phyloP scores from a whole-genome alignment of 164 flowering plant species.

The Vitis riparia region DNA sequence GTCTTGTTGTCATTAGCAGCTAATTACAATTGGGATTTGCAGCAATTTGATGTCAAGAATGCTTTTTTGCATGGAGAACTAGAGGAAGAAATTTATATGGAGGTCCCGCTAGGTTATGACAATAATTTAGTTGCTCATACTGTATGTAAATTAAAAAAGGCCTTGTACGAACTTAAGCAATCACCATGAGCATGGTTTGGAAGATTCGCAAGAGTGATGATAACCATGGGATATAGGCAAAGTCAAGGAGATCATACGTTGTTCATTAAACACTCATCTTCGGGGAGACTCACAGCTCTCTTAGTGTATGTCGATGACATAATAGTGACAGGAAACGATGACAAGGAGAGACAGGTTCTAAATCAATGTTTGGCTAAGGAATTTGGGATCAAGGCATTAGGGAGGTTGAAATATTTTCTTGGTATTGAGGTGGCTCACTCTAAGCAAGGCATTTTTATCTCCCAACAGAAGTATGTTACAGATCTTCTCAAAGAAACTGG shows the following conservation, averaged over 20 bases:
- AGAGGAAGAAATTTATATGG: slow-evolving; percentile 4
- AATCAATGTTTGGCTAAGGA: slow-evolving; percentile 4
- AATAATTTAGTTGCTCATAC: not conserved
- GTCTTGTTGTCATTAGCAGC: not conserved
- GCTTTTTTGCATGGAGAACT: slow-evolving; percentile 8
- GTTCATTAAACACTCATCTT: slow-evolving; percentile 6
- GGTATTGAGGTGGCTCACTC: slow-evolving; percentile 10
- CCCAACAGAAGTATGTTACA: slow-evolving; percentile 10
- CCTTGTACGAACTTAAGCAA: slow-evolving; percentile 4
- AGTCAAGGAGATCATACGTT: slow-evolving; percentile 9
- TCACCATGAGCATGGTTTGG: slow-evolving; percentile 8
- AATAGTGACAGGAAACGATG: slow-evolving; percentile 4
- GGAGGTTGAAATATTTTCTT: slow-evolving; percentile 11
- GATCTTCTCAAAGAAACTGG: slow-evolving; percentile 9
- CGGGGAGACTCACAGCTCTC: not conserved
- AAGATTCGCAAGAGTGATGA: not conserved
- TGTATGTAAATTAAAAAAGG: not conserved
- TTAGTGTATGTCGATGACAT: slow-evolving; percentile 8
- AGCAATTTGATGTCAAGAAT: slow-evolving; percentile 11
- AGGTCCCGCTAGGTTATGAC: not conserved
- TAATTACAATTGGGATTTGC: not conserved
- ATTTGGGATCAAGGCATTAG: slow-evolving; percentile 11
- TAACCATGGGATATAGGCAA: not conserved
- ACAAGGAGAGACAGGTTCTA: not conserved
- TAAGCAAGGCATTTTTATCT: slow-evolving; percentile 12